Evolutionary conservation across 306 rosid species (phyloP).

Genomic region (Myrica gale): DNA sequence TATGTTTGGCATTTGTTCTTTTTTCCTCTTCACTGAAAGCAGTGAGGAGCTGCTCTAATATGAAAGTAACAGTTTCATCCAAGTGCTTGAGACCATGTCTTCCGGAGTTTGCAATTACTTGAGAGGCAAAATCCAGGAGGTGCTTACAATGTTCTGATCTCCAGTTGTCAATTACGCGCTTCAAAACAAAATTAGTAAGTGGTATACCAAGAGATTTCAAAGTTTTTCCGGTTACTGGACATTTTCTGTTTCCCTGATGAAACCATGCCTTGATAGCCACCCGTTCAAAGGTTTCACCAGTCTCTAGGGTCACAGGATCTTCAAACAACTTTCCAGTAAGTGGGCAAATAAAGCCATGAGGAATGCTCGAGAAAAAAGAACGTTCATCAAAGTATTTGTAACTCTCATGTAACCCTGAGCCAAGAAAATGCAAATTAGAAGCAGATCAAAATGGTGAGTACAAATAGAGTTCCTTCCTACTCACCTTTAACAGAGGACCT

Average conservation of each 20-base stretch:
- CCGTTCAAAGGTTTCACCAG: slow-evolving; percentile 76
- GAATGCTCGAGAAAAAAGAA: slow-evolving; percentile 44
- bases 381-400: slow-evolving; percentile 44
- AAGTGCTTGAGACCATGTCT: slow-evolving; percentile 27
- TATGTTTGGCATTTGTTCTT: slow-evolving; percentile 48
- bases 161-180: slow-evolving; percentile 69
- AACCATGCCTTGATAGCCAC: slow-evolving; percentile 71
- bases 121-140: slow-evolving; percentile 52
- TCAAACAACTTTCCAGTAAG: slow-evolving; percentile 62
- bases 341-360: slow-evolving; percentile 69
- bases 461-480: slow-evolving; percentile 23
- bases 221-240: slow-evolving; percentile 68
- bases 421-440: slow-evolving; percentile 24
- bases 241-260: slow-evolving; percentile 64
- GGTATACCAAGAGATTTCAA: slow-evolving; percentile 57
- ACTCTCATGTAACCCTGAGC: slow-evolving; percentile 32
- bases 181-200: slow-evolving; percentile 56
- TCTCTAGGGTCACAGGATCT: slow-evolving; percentile 81
- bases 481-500: slow-evolving; percentile 52
- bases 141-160: slow-evolving; percentile 48
- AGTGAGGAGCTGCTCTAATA: slow-evolving; percentile 50
- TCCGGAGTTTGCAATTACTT: slow-evolving; percentile 29
- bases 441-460: slow-evolving; percentile 7
- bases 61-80: slow-evolving; percentile 42
- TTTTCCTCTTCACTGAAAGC: slow-evolving; percentile 48